Evolutionary conservation across 129 eudicot species (phyloP).

Genomic region (Scalesia atractyloides): DNA sequence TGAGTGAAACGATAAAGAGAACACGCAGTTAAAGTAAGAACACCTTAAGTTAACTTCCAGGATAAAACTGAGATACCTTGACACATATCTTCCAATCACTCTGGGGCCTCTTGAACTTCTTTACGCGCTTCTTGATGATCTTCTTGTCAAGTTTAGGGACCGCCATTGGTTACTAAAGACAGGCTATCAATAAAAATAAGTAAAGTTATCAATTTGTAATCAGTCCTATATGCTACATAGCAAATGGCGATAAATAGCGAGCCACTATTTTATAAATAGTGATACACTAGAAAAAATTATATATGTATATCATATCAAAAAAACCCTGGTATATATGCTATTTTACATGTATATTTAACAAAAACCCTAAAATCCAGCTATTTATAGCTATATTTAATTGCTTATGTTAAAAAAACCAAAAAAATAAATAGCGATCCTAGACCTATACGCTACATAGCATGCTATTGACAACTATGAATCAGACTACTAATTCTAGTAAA

Average conservation of each 20-base stretch:
- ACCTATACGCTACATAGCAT: too few species aligned
- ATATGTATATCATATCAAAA: too few species aligned
- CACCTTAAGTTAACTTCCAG: neutral
- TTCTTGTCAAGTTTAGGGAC: conserved; percentile 76
- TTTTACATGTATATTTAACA: too few species aligned
- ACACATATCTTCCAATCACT: conserved; percentile 65
- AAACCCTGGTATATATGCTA: too few species aligned
- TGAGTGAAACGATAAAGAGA: neutral
- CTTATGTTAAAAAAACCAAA: too few species aligned
- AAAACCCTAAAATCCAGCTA: too few species aligned
- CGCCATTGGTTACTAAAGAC: conserved; percentile 50
- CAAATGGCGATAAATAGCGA: too few species aligned
- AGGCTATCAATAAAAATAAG: neutral
- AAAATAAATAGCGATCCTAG: too few species aligned
- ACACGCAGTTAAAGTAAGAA: neutral
- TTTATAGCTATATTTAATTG: too few species aligned
- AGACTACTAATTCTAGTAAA: neutral
- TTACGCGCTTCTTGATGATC: conserved; percentile 83
- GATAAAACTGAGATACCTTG: conserved; percentile 41
- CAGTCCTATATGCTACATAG: too few species aligned
- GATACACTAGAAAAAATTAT: too few species aligned
- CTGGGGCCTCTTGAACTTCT: conserved; percentile 83
- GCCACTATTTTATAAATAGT: too few species aligned
- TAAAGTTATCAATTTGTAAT: neutral
- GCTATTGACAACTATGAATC: neutral